Conservation (phyloP, 202 grass and related monocot species). For the Carex sylvatica region DNA sequence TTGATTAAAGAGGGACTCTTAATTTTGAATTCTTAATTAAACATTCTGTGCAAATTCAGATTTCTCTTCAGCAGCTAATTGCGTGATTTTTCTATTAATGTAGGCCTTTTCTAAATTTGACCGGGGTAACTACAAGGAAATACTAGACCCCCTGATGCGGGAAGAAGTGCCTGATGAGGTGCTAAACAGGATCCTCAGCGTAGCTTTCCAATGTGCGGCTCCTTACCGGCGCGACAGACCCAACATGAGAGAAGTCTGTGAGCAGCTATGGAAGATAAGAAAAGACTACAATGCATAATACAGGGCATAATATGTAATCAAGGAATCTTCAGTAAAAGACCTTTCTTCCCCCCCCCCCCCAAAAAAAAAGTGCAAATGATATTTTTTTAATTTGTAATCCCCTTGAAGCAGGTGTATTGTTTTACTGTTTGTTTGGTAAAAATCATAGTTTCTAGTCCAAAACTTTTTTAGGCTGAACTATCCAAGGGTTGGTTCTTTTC, state of each 20-base stretch:
- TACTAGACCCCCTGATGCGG: slow-evolving; percentile 38
- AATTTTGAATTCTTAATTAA: background rate
- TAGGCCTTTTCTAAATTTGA: slow-evolving; percentile 42
- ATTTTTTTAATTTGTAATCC: background rate
- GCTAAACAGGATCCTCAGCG: slow-evolving; percentile 25
- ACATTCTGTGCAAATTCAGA: background rate
- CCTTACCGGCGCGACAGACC: slow-evolving; percentile 35
- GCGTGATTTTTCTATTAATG: background rate
- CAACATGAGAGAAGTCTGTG: slow-evolving; percentile 34
- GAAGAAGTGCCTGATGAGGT: slow-evolving; percentile 31
- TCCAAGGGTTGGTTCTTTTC: background rate
- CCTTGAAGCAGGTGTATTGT: background rate
- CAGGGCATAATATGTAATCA: background rate
- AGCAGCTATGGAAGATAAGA: slow-evolving; percentile 44
- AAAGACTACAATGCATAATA: slow-evolving; percentile 24
- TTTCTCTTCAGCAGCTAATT: background rate
- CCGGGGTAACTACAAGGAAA: slow-evolving; percentile 18
- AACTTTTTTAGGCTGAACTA: background rate
- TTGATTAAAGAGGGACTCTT: background rate
- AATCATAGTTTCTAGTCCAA: background rate
- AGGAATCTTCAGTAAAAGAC: background rate
- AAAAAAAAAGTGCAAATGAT: background rate
- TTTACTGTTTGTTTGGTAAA: background rate
- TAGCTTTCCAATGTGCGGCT: slow-evolving; percentile 43
- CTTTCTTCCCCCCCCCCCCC: background rate